Conservation (phyloP, 306 rosid species). For the Malus sylvestris region DNA sequence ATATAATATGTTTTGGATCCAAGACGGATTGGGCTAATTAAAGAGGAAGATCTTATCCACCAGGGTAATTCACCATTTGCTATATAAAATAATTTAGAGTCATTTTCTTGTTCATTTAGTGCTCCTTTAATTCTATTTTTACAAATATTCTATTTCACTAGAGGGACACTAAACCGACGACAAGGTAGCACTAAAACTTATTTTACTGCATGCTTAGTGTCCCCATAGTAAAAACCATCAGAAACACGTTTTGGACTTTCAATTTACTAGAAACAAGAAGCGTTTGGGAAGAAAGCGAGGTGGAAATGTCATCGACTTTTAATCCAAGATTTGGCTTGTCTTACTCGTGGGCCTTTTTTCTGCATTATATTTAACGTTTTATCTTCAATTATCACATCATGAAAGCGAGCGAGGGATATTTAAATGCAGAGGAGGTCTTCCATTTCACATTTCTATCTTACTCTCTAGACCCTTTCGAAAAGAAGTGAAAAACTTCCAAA, state of each 20-base stretch:
- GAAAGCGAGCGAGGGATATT: background rate
- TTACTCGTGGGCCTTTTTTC: background rate
- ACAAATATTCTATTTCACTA: background rate
- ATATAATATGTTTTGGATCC: background rate
- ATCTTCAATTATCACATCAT: background rate
- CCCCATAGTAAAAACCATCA: background rate
- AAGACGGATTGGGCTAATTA: background rate
- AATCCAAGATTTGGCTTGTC: background rate
- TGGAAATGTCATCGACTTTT: background rate
- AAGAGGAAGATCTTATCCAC: too few species aligned
- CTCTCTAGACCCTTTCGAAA: background rate
- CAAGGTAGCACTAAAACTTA: background rate
- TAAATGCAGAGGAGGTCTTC: background rate
- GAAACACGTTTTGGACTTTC: background rate
- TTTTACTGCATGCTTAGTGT: background rate
- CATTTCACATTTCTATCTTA: constrained; percentile 7
- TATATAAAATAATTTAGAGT: too few species aligned
- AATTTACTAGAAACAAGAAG: background rate
- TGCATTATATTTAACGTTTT: background rate
- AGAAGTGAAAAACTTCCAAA: constrained; percentile 5
- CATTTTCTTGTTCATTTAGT: too few species aligned
- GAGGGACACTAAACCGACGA: background rate
- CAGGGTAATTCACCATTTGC: background rate
- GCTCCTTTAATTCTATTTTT: too few species aligned
- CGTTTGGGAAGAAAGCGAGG: background rate